Percentiles rank a stretch among this genome's conserved stretches.
Conservation (phyloP, 2,329 filamentous ascomycete genomes). For the Penicillium hordei region DNA sequence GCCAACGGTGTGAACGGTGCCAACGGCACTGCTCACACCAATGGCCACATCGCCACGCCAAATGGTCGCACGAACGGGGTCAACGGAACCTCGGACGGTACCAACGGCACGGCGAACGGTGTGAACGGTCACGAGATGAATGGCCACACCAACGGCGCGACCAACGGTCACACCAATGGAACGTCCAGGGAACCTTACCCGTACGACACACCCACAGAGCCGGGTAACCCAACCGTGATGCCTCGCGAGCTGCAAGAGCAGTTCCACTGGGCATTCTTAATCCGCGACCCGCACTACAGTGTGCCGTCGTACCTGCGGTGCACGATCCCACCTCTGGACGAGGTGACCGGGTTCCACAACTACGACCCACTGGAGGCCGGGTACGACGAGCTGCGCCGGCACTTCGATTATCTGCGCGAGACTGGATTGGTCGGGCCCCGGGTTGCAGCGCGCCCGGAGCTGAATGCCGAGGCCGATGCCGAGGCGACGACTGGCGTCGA, state of each 20-base stretch:
- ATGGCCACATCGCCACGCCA: conserved; percentile 22
- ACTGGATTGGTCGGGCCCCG: conserved; percentile 69
- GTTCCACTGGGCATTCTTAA: conserved; percentile 95
- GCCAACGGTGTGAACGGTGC: conserved; percentile 25
- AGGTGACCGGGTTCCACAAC: conserved; percentile 78
- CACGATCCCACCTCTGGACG: conserved; percentile 80
- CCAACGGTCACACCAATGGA: conserved; percentile 26
- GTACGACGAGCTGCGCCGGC: conserved; percentile 78
- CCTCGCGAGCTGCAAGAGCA: conserved; percentile 70
- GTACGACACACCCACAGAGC: conserved; percentile 59
- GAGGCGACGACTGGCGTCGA: conserved; percentile 36
- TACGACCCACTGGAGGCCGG: conserved; percentile 89
- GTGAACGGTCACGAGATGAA: conserved; percentile 4
- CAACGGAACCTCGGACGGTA: conserved; percentile 6
- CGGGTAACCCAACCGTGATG: conserved; percentile 79
- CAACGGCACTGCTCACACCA: conserved; percentile 16
- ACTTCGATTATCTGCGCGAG: conserved; percentile 80
- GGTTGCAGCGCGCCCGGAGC: conserved; percentile 48
- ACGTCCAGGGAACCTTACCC: conserved; percentile 52
- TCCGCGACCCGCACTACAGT: conserved; percentile 87
- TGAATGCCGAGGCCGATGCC: conserved; percentile 30
- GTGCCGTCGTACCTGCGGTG: conserved; percentile 95
- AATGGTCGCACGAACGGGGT: conserved; percentile 15
- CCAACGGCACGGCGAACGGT: conserved; percentile 13
- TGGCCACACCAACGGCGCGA: conserved; percentile 10